Evolutionary conservation across 2,329 filamentous ascomycete species (phyloP).

Genomic region (Apiospora aurea): DNA sequence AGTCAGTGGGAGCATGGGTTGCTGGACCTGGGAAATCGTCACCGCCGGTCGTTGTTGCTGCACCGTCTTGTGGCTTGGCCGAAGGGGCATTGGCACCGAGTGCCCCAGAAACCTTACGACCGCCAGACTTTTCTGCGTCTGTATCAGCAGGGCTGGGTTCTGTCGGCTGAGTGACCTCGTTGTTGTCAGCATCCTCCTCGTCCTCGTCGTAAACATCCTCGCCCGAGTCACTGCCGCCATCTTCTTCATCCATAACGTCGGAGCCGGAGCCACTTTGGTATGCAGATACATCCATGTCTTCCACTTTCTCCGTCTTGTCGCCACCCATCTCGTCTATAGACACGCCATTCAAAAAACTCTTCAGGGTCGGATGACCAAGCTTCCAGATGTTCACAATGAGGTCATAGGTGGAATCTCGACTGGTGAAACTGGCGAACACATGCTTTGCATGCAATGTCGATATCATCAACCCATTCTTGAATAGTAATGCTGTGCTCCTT

Average conservation of each 20-base stretch:
- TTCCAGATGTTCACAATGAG: constrained; percentile 99
- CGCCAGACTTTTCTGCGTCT: constrained; percentile 67
- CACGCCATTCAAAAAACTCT: constrained; percentile 90
- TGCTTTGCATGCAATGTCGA: constrained; percentile 95
- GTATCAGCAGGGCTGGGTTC: constrained; percentile 56
- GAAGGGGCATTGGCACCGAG: constrained; percentile 52
- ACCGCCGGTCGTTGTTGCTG: constrained; percentile 49
- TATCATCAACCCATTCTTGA: constrained; percentile 97
- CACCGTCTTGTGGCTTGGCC: constrained; percentile 59
- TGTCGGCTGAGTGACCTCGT: constrained; percentile 44
- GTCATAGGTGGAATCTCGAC: constrained; percentile 94
- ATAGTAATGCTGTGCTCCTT: constrained; percentile 91
- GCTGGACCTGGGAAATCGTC: constrained; percentile 85
- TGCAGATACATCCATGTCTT: constrained; percentile 55
- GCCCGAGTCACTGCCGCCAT: constrained; percentile 67
- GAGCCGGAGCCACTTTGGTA: constrained; percentile 63
- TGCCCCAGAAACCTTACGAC: constrained; percentile 75
- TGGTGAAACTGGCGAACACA: constrained; percentile 93
- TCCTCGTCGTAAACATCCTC: constrained; percentile 82
- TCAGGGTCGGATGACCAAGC: constrained; percentile 89
- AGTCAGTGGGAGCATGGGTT: constrained; percentile 84
- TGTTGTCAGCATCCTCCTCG: constrained; percentile 72
- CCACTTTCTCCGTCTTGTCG: constrained; percentile 89
- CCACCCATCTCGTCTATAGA: constrained; percentile 81
- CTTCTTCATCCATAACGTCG: constrained; percentile 62